Percentiles rank a stretch among this genome's conserved stretches.
Conservation (phyloP, 192 early-diverging fungal genomes). For the Podochytrium sp. region DNA sequence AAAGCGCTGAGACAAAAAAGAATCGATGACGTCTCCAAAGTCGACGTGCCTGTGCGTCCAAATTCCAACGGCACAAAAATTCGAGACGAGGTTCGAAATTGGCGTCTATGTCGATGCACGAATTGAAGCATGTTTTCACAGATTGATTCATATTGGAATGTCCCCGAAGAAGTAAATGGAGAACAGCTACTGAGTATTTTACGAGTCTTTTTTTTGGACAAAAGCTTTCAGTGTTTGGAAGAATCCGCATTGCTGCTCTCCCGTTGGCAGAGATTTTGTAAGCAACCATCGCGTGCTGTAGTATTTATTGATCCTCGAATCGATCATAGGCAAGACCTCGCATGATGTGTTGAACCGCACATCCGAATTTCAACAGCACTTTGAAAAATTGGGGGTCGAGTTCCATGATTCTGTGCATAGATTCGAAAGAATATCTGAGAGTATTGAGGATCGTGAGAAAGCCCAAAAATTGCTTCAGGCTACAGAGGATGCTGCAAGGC, state of each 20-base stretch:
- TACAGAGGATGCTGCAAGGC: conserved; percentile 21
- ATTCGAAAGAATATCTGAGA: conserved; percentile 49
- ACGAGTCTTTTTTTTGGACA: conserved; percentile 44
- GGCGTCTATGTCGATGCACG: background rate
- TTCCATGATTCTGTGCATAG: conserved; percentile 47
- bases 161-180: conserved; percentile 35
- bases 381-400: conserved; percentile 42
- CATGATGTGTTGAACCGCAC: conserved; percentile 42
- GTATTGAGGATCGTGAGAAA: conserved; percentile 32
- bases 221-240: conserved; percentile 32
- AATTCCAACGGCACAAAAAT: conserved; percentile 27
- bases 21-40: conserved; percentile 38
- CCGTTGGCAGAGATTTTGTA: conserved; percentile 59
- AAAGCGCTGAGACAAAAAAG: conserved; percentile 43
- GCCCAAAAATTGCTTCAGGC: conserved; percentile 18
- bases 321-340: conserved; percentile 37
- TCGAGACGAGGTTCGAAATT: conserved; percentile 38
- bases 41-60: conserved; percentile 36
- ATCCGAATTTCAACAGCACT: conserved; percentile 43
- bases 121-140: background rate
- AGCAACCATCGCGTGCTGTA: background rate
- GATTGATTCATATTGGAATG: conserved; percentile 46
- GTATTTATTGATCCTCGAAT: background rate
- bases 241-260: conserved; percentile 51
- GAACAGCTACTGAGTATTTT: conserved; percentile 32